Evolutionary conservation across 2,329 filamentous ascomycete genomes (phyloP), one percentile per base, ranked within the genome.

Genomic region (Sclerotinia borealis): DNA sequence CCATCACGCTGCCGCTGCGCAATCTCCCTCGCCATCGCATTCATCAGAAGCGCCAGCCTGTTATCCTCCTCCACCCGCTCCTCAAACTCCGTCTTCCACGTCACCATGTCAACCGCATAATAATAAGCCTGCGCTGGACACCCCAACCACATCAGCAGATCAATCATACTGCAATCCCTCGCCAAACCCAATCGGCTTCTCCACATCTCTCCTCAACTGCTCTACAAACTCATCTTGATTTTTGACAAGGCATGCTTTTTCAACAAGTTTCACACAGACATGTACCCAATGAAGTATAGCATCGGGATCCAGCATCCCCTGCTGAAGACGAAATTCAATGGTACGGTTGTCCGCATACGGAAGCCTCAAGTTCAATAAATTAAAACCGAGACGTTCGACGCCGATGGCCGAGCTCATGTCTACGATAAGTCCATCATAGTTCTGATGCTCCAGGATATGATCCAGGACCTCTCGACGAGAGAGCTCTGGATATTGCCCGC

Each of bases 291-390:
- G 61, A 3, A 25, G 22, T 1, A 73, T 61, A 1, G 49, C 63
- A 4, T 63, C 58, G 0, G 52, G 43, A 41, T 70, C 69, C 1
- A 72, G 50, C 0, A 64, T 67, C 0, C 70, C 70, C 19, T 65
- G 66, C 59, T 73, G 70, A n/a, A 69, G 64, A 5, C 71, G 63
- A 54, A 71, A 72, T 56, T 73, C 72, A 9, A 73, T 63, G 7
- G 69, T 71, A 3, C 62, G 62, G 17, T 65, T 63, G 22, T 3
- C 7, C 1, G 1, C 25, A 13, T 34, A 41, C 0, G 61, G 61
- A 3, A 50, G 25, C 17, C 3, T 50, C 4, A 63, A 15, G 8
- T 50, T 27, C 4, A 11, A 1, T 2, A 63, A 5, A 3, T 58
- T 59, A 25, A 50, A 63, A 19, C 22, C 51, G 3, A 59, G 31